Evolutionary conservation across 2,329 filamentous ascomycete species (phyloP).

Genomic region (Stachybotrys chartarum): DNA sequence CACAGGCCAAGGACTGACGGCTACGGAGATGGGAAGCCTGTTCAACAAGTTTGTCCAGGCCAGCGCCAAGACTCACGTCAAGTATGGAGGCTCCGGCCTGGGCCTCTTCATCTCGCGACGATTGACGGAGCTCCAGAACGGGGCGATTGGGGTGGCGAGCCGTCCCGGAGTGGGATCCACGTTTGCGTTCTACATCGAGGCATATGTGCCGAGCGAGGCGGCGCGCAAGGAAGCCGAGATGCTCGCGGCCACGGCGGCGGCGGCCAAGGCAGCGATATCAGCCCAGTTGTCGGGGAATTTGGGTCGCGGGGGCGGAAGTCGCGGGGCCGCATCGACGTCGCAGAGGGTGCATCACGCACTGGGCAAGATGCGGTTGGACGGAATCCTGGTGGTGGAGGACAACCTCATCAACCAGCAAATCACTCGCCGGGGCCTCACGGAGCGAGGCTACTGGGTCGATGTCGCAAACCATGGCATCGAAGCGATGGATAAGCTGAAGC

Average conservation of each 20-base stretch:
- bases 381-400: constrained; percentile 52
- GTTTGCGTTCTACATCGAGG: constrained; percentile 69
- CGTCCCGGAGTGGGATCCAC: constrained; percentile 62
- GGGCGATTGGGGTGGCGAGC: constrained; percentile 70
- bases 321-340: neutral
- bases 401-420: constrained; percentile 55
- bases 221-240: constrained; percentile 33
- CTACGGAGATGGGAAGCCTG: constrained; percentile 64
- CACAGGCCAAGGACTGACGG: constrained; percentile 66
- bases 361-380: constrained; percentile 23
- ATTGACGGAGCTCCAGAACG: constrained; percentile 74
- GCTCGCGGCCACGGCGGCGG: constrained; percentile 21
- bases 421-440: constrained; percentile 41
- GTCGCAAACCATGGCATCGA: constrained; percentile 52
- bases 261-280: neutral
- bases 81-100: constrained; percentile 73
- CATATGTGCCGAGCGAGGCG: constrained; percentile 33
- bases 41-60: constrained; percentile 78
- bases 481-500: constrained; percentile 40
- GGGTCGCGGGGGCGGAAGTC: constrained; percentile 6
- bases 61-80: constrained; percentile 66
- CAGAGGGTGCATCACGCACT: constrained; percentile 8
- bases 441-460: constrained; percentile 41
- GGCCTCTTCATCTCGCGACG: constrained; percentile 74
- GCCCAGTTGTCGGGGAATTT: constrained; percentile 17